These are phyloP conservation scores for Sporothrix protearum DNA, from an alignment of 2,329 filamentous ascomycete species.

Conservation along the genomic window DNA sequence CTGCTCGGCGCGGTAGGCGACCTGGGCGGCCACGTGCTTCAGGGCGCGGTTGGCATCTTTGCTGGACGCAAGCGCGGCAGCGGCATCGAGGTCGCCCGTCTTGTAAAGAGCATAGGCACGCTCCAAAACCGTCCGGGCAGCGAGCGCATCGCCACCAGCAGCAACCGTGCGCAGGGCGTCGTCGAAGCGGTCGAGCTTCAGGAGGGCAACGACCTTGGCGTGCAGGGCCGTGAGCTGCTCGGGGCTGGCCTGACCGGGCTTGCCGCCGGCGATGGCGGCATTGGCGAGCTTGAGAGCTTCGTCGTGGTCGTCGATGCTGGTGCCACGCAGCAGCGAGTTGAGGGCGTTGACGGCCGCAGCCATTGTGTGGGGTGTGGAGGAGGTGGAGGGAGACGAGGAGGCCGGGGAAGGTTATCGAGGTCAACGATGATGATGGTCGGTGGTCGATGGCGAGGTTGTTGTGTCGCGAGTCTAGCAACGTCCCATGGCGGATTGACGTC, in stretches of 20 bases:
- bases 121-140: slow-evolving; percentile 61
- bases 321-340: slow-evolving; percentile 51
- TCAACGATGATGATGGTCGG: neutral
- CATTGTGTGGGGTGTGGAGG: slow-evolving; percentile 23
- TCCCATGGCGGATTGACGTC: slow-evolving; percentile 9
- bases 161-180: slow-evolving; percentile 69
- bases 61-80: slow-evolving; percentile 41
- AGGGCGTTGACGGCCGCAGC: slow-evolving; percentile 46
- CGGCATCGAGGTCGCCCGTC: slow-evolving; percentile 64
- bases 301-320: slow-evolving; percentile 66
- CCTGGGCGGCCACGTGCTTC: slow-evolving; percentile 60
- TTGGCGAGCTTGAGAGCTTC: slow-evolving; percentile 65
- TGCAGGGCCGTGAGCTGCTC: slow-evolving; percentile 54
- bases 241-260: slow-evolving; percentile 42
- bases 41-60: slow-evolving; percentile 32
- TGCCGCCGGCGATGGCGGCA: slow-evolving; percentile 60
- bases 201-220: slow-evolving; percentile 67
- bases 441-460: neutral
- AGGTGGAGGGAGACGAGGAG: neutral
- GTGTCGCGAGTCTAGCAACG: neutral
- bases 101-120: slow-evolving; percentile 84
- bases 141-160: slow-evolving; percentile 58
- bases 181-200: slow-evolving; percentile 78
- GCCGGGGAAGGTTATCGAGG: neutral
- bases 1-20: slow-evolving; percentile 70